phyloP scores from a whole-genome alignment of 106 monocot genomes.

The Allium sativum region DNA sequence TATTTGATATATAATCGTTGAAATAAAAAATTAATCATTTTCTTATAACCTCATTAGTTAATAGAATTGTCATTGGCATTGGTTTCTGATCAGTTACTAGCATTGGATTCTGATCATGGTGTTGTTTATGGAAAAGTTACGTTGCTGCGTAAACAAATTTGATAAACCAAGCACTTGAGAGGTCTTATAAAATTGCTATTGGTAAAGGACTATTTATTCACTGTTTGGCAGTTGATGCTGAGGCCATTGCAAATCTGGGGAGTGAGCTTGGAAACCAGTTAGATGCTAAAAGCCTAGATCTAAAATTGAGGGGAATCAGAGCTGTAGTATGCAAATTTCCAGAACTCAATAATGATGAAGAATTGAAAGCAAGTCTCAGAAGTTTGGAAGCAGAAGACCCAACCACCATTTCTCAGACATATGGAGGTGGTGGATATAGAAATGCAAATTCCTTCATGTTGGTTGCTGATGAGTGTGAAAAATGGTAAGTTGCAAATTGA shows the following conservation, averaged over 20 bases:
- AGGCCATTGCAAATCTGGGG: conserved; percentile 56
- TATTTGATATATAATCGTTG: too few species aligned
- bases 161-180: conserved; percentile 47
- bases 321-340: conserved; percentile 61
- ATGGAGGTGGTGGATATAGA: conserved; percentile 59
- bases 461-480: conserved; percentile 25
- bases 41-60: too few species aligned
- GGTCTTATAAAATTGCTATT: conserved; percentile 63
- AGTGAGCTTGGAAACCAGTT: conserved; percentile 85
- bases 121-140: conserved; percentile 39
- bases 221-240: conserved; percentile 60
- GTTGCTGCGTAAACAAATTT: conserved; percentile 41
- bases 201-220: conserved; percentile 31
- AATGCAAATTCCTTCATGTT: conserved; percentile 70
- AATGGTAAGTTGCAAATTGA: conserved; percentile 30
- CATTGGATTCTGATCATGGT: conserved; percentile 51
- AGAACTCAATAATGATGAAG: conserved; percentile 27
- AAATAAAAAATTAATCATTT: too few species aligned
- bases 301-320: conserved; percentile 52
- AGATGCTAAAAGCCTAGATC: conserved; percentile 49
- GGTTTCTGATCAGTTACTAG: conserved; percentile 74
- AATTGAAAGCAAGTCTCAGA: conserved; percentile 62
- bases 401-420: conserved; percentile 49
- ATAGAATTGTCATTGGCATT: too few species aligned
- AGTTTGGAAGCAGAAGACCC: conserved; percentile 58